Base-by-base conservation (phyloP, 2,329 filamentous ascomycete genomes). In the Aplosporella prunicola region DNA sequence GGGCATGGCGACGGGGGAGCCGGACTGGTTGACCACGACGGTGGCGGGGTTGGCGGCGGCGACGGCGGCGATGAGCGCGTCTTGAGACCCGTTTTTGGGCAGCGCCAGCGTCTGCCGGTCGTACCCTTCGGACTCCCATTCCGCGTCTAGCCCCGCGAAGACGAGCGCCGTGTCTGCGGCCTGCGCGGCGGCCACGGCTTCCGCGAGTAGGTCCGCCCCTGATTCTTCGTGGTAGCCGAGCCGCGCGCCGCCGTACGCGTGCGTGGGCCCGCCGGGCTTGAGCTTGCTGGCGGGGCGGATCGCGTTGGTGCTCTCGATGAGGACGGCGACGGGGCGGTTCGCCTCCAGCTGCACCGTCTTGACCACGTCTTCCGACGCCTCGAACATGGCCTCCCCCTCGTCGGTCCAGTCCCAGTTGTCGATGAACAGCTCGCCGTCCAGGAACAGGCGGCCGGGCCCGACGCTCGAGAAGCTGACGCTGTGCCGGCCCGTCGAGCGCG, bases 121-220 rank as follows among this genome's bases (percentile, higher is more conserved):
- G 25, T 73, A 68, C 16, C 79, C 79, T 51, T 83, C 80, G 2
- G 78, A 82, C 51, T 85, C 80, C 79, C 79, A 85, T 53, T 85
- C 80, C 5, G 74, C 73, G 51, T 87, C 88, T 32, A 91, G 69
- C 2, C 85, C 85, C 2, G 78, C 79, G 51, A 83, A 82, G 37
- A 91, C 67, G 43, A 91, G 71, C 32, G 88, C 84, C 51, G 88
- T 80, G 40, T 89, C 82, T 2, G 79, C 78, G 27, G 73, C 68
- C 52, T 69, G 72, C 20, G 85, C 85, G 5, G 82, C 65, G 18
- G 71, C 66, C 1, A 81, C 79, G 1, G 84, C 82, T 43, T 77
- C 58, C 38, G 57, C 49, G 3, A 60, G 41, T 6, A 59, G 69
- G 33, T 71, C 61, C 39, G 87, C 76, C 47, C 73, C 71, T 45